Base-by-base conservation (phyloP, 75 land plant species). In the Pinus taeda region DNA sequence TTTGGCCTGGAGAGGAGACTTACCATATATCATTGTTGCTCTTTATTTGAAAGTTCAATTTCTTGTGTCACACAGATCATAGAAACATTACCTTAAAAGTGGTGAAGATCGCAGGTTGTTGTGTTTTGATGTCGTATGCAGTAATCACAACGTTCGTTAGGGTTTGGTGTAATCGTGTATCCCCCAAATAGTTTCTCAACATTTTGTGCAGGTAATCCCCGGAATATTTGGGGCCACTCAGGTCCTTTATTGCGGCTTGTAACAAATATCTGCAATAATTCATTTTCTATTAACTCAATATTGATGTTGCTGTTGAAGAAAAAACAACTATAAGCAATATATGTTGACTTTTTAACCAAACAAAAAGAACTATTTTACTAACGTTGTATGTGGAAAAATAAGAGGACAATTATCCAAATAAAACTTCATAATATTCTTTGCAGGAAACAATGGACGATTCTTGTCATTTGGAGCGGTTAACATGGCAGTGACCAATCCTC, bases 31-130 rank as follows among this genome's bases (percentile, higher is more conserved):
- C 18, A 13, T 1, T 64, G 18, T 3, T 30, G 13, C 37, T 14
- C 67, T 21, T 15, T 30, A 29, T 30, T 26, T 6, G 4, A 36
- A 64, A 64, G 29, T 62, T 14, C 4, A 4, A 14, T 24, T 13
- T 26, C 15, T 12, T 62, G 8, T 13, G 26, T 59, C 6, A n/a
- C 20, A 3, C 18, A 18, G 60, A 24, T 22, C 3, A 37, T 7
- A 15, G 26, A 29, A 29, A 63, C 17, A 66, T 4, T 18, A 88
- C 90, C 39, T 79, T 81, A 22, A 17, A 57, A 3, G 80, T 83
- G 17, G 80, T 71, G 83, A 88, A 86, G 83, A 83, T 77, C 77
- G 11, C 80, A 6, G 91, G 93, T 26, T 91, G 86, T 56, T 86
- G 79, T 4, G 61, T 29, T 69, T 80, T 81, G 78, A 86, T 77